Base-by-base conservation (phyloP, 768 basidiomycete species). In the Russula sp. region DNA sequence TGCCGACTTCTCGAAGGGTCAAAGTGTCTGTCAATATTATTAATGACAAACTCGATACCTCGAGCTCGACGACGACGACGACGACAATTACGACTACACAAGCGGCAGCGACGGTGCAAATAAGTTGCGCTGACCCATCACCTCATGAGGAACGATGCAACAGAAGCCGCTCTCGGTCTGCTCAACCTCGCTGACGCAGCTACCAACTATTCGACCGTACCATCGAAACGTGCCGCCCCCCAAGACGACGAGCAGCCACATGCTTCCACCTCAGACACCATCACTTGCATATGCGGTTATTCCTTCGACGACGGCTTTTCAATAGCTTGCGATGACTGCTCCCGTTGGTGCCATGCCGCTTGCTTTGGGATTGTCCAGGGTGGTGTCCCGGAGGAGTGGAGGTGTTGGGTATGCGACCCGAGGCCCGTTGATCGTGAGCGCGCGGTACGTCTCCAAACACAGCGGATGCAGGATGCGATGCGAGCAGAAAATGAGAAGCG, bases 301-400 rank as follows among this genome's bases (percentile, higher is more conserved):
- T 75, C 79, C 51, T 79, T 84, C 70, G 92, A 92, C 74, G 91
- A 92, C 72, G 91, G 91, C 22, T 90, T 88, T 72, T 87, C 85
- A 10, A 89, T 94, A 65, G 89, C 87, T 10, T 95, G 93, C 75
- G 93, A 94, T 72, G 72, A 77, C 54, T 95, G 93, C 71, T 81
- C 80, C 22, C 81, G 87, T 44, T 94, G 93, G 91, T 88, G 87
- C 68, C 93, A 95, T 75, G 85, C 83, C 7, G 85, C 83, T 8
- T 94, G 94, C 74, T 89, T 88, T 67, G 82, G 77, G 52, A 85
- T 89, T 65, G 75, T 77, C 13, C 74, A 80, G 57, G 81, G 78
- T 68, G 68, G 74, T 49, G 86, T 89, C 0, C 88, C 89, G 1
- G 90, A 93, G 52, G 82, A 86, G 61, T 94, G 89, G 79, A 74